Percentiles rank a stretch among this genome's conserved stretches.
Evolutionary conservation across 768 basidiomycete genomes (phyloP).

Genomic region (Hygrocybe coccinea): DNA sequence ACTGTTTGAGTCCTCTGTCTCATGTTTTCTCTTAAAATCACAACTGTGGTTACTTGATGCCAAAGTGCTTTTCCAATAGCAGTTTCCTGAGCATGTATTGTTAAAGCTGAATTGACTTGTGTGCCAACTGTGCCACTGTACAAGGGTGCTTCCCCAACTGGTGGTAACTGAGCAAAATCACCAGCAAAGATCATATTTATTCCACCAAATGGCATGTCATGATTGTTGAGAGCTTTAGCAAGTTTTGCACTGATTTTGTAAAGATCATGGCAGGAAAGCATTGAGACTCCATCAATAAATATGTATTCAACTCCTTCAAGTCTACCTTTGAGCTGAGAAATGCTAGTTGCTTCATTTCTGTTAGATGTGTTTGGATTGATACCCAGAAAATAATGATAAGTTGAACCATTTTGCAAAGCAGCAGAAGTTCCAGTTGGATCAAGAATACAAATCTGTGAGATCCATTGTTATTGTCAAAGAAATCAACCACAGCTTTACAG

Average conservation of each 20-base stretch:
- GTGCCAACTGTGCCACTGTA: not conserved
- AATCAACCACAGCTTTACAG: conserved; percentile 19
- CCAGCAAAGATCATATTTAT: conserved; percentile 39
- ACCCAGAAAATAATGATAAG: conserved; percentile 33
- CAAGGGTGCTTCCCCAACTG: conserved; percentile 16
- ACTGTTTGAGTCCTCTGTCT: no score
- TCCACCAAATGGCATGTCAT: conserved; percentile 31
- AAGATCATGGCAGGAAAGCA: conserved; percentile 34
- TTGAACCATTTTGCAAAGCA: no score
- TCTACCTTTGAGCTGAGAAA: no score
- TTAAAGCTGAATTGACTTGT: not conserved
- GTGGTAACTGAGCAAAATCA: conserved; percentile 43
- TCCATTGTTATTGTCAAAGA: conserved; percentile 21
- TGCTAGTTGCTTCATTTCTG: not conserved
- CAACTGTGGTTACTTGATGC: no score
- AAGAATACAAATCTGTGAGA: conserved; percentile 21
- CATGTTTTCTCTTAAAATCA: no score
- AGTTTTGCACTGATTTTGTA: no score
- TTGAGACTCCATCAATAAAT: conserved; percentile 43
- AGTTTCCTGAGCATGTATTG: conserved; percentile 11
- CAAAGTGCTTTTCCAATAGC: no score
- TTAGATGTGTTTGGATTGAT: conserved; percentile 11
- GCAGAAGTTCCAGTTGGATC: no score
- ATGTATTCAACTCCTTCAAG: conserved; percentile 33
- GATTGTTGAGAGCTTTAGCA: conserved; percentile 14